Evolutionary conservation across 108 stramenopile species (phyloP).

Genomic region (Hondaea fermentalgiana): DNA sequence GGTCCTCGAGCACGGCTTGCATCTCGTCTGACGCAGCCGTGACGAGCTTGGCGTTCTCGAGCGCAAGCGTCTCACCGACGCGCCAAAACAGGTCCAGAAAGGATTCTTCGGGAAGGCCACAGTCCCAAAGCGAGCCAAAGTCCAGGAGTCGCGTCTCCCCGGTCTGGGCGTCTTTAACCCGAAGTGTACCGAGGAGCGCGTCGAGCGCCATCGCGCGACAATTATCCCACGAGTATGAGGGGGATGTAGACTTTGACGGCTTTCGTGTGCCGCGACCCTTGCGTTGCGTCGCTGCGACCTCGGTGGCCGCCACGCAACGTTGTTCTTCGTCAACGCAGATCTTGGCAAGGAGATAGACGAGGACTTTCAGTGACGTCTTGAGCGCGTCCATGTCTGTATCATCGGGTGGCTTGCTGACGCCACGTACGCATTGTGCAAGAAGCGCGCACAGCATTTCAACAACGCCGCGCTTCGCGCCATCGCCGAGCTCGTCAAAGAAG

Average conservation of each 20-base stretch:
- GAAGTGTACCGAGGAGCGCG: not conserved
- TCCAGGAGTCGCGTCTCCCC: not conserved
- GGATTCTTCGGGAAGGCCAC: not conserved
- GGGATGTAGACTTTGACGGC: not conserved
- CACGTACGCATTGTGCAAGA: not conserved
- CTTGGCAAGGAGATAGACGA: not conserved
- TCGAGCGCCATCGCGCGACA: not conserved
- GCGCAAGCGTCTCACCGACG: not conserved
- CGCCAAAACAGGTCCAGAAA: constrained; percentile 4
- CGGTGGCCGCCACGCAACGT: not conserved
- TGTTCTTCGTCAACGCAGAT: not conserved
- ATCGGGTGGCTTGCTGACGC: not conserved
- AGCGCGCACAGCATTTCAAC: not conserved
- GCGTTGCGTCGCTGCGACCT: not conserved
- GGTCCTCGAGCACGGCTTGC: not conserved
- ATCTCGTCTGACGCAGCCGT: not conserved
- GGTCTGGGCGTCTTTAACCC: not conserved
- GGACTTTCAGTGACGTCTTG: not conserved
- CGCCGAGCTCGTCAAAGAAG: not conserved
- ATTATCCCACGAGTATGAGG: not conserved
- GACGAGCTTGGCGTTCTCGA: not conserved
- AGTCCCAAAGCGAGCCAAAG: not conserved
- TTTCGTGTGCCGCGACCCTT: not conserved
- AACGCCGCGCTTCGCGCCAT: not conserved
- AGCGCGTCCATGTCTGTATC: not conserved